A percentile compares a stretch with the other conserved stretches of the same genome.
phyloP scores from a whole-genome alignment of 1,284 basidiomycete species.

The Rhodotorula sp. region DNA sequence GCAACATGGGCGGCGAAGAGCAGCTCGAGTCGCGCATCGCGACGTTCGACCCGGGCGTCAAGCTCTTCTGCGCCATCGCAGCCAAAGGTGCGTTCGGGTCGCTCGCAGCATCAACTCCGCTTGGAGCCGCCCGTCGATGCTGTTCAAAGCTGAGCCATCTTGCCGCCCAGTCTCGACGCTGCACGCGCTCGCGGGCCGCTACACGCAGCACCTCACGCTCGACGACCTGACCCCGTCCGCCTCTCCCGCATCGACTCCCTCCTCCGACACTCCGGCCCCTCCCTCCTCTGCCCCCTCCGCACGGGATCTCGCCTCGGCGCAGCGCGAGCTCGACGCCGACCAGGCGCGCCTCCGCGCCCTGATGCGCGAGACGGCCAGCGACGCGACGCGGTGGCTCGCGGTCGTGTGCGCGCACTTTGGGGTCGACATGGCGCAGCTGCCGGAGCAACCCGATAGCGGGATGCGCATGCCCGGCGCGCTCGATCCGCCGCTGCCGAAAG shows the following conservation, averaged over 20 bases:
- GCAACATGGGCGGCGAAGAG: background rate
- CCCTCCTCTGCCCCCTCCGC: background rate
- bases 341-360: slow-evolving; percentile 16
- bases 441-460: slow-evolving; percentile 12
- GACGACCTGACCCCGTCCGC: slow-evolving; percentile 12
- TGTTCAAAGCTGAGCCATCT: background rate
- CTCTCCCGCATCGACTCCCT: background rate
- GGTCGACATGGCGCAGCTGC: slow-evolving; percentile 22
- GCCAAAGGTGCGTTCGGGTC: slow-evolving; percentile 6
- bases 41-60: slow-evolving; percentile 13
- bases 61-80: slow-evolving; percentile 12
- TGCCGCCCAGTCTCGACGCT: slow-evolving; percentile 17
- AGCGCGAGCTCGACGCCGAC: slow-evolving; percentile 26
- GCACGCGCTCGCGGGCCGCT: slow-evolving; percentile 21
- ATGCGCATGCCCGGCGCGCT: slow-evolving; percentile 1
- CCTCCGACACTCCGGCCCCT: background rate
- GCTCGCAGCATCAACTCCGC: too few species aligned
- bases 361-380: background rate
- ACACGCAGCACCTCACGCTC: slow-evolving; percentile 26
- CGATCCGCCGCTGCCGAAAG: background rate
- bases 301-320: background rate
- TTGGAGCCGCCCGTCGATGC: background rate
- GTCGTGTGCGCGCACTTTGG: slow-evolving; percentile 24
- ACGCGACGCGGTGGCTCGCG: slow-evolving; percentile 25
- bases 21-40: slow-evolving; percentile 20